Conservation (phyloP, 1,284 basidiomycete genomes). For the Ceratobasidium sp. region DNA sequence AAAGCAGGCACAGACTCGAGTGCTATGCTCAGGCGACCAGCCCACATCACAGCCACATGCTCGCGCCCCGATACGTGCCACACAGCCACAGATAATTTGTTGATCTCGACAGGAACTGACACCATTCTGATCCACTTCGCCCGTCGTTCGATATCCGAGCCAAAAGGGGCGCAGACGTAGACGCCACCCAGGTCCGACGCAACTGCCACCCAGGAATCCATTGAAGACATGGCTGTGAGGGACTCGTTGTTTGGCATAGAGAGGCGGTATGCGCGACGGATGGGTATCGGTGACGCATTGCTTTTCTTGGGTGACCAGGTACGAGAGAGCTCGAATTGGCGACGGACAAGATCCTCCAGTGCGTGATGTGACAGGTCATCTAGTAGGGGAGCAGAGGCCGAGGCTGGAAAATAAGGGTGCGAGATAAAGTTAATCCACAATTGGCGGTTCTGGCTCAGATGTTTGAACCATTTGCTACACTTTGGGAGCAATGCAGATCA, state of each 20-base stretch:
- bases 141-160: neutral
- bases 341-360: constrained; percentile 27
- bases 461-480: constrained; percentile 37
- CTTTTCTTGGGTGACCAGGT: constrained; percentile 26
- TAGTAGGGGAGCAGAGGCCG: neutral
- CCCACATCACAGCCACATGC: constrained; percentile 34
- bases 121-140: constrained; percentile 30
- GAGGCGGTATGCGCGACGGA: constrained; percentile 2
- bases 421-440: constrained; percentile 32
- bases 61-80: constrained; percentile 12
- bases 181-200: constrained; percentile 37
- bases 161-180: constrained; percentile 36
- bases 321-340: constrained; percentile 33
- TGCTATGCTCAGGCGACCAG: constrained; percentile 10
- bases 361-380: neutral
- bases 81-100: constrained; percentile 28
- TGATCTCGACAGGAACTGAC: constrained; percentile 18
- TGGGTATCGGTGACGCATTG: neutral
- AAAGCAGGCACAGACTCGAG: constrained; percentile 10
- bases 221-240: constrained; percentile 39
- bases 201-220: constrained; percentile 41
- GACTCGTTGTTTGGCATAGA: constrained; percentile 41
- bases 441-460: constrained; percentile 22
- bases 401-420: constrained; percentile 18
- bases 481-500: neutral